phyloP scores from a whole-genome alignment of 768 basidiomycete species.

The Termitomyces sp. region DNA sequence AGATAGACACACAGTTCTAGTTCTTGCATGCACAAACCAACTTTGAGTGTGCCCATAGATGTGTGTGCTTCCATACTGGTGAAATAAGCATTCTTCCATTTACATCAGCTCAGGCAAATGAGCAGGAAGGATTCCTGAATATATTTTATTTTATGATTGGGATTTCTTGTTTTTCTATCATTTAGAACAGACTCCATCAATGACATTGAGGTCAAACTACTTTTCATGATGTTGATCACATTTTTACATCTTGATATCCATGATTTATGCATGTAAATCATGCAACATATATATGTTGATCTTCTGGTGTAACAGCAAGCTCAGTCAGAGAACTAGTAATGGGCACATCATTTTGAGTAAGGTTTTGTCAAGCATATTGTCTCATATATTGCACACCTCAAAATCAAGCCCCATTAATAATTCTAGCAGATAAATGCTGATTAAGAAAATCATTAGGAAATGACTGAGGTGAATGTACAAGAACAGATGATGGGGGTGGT shows the following conservation, averaged over 20 bases:
- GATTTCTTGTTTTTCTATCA: constrained; percentile 1
- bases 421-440: not conserved
- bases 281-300: not conserved
- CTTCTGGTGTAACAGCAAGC: not conserved
- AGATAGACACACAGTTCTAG: no score
- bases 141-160: constrained; percentile 8
- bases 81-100: no score
- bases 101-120: not conserved
- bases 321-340: not conserved
- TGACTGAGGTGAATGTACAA: not conserved
- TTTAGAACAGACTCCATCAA: constrained; percentile 3
- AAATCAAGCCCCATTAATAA: not conserved
- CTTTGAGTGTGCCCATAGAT: no score
- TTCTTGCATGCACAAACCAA: no score
- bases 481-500: not conserved
- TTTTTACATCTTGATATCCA: not conserved
- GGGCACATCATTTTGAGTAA: not conserved
- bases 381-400: not conserved
- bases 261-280: not conserved
- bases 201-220: constrained; percentile 7
- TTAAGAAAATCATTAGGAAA: not conserved
- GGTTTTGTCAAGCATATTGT: not conserved
- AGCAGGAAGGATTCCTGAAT: not conserved
- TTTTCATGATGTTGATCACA: constrained; percentile 3
- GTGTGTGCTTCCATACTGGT: not conserved